Base-by-base conservation (phyloP, 768 basidiomycete genomes). In the Lentinus tigrinus region DNA sequence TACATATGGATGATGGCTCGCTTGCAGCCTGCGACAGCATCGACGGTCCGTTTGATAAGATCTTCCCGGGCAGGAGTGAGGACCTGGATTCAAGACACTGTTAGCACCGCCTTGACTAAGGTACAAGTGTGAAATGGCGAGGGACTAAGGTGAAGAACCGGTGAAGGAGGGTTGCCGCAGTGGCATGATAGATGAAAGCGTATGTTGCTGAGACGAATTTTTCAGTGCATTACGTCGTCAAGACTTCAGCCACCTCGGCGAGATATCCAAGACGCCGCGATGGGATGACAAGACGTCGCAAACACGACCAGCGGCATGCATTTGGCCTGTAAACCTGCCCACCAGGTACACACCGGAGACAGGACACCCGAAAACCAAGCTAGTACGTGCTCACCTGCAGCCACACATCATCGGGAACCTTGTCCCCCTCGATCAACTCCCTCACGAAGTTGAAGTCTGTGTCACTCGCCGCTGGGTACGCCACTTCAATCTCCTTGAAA, bases 1-100 rank as follows among this genome's bases (percentile, higher is more conserved):
- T 99, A 99, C 93, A 99, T 95, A 75, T 99, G 97, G 43, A 99
- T 84, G 71, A 99, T 98, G 47, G 92, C 96, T 59, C 85, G 81
- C 68, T 95, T 98, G 39, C 87, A 77, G 36, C 96, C 97, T 21
- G 89, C 90, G 24, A 97, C 88, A 21, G 95, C 75, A 52, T 94
- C 92, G 67, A 99, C 81, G 0, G 97, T 96, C 31, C 89, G 86
- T 65, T 80, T 87, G 75, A 99, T 97, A 64, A 98, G 84, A 69
- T 98, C 97, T 69, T 93, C 93, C 56, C 97, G 85, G 27, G 97
- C 96, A 42, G 96, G 96, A 16, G 95, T 96, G 68, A 98, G 82
- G 66, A 98, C 97, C 95, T 99, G 39, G 60, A 46, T 67, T 65
- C 56, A 69, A 65, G 56, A 53, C 17, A 21, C 56, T 39, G 54